phyloP scores from a whole-genome alignment of 192 early-diverging fungal species.

The Geosiphon pyriformis region DNA sequence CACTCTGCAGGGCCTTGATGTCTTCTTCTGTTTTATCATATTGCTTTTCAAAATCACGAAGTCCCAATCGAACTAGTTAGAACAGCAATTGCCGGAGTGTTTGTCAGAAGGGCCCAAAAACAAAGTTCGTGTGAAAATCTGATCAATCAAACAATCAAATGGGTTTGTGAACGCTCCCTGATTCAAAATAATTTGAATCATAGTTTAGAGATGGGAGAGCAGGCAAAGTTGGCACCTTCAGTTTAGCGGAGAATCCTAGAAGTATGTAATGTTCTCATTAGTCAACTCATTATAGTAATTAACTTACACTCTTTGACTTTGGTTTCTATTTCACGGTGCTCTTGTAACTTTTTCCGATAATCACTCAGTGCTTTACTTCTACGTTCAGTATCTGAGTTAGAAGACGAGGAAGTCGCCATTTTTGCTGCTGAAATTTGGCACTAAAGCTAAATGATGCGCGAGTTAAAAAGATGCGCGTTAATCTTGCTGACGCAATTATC shows the following conservation, averaged over 20 bases:
- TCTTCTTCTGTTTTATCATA: conserved; percentile 97
- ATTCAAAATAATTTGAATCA: background rate
- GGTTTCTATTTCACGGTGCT: conserved; percentile 92
- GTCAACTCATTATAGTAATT: too few relatives aligned
- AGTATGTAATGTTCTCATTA: too few relatives aligned
- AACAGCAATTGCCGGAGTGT: background rate
- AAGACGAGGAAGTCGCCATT: conserved; percentile 32
- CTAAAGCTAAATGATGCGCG: background rate
- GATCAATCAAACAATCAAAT: background rate
- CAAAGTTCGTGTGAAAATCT: too few relatives aligned
- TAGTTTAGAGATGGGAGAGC: too few relatives aligned
- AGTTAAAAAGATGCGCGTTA: background rate
- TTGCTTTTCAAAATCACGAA: conserved; percentile 82
- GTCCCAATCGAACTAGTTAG: conserved; percentile 70
- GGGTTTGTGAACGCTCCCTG: background rate
- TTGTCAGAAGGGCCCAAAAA: too few relatives aligned
- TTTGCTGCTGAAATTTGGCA: background rate
- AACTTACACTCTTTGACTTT: conserved; percentile 89
- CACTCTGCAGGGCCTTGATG: conserved; percentile 95
- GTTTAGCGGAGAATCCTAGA: background rate
- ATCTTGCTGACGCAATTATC: background rate
- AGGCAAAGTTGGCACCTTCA: too few relatives aligned
- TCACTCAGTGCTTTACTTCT: conserved; percentile 73
- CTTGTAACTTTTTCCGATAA: conserved; percentile 85
- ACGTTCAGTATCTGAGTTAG: conserved; percentile 46